phyloP scores from a whole-genome alignment of 225 moss, liverwort and hornwort genomes.

The Ulota crispa region DNA sequence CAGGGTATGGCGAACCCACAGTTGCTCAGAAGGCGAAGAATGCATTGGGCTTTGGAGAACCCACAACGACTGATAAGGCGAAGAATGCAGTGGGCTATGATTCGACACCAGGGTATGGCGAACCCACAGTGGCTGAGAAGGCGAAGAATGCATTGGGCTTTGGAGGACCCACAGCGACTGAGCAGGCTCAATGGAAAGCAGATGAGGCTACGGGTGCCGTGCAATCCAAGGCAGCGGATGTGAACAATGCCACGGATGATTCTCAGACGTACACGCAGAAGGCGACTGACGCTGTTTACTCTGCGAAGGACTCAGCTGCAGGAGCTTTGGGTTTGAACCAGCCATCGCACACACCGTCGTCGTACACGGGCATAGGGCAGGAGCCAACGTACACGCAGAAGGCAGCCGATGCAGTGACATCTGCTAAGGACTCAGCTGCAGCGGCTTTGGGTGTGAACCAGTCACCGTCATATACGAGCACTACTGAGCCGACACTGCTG shows the following conservation, averaged over 20 bases:
- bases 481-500: neutral
- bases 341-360: too few relatives aligned
- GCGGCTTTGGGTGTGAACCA: conserved; percentile 2
- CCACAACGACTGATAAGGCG: neutral
- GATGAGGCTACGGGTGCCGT: conserved; percentile 4
- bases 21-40: conserved; percentile 20
- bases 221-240: conserved; percentile 21
- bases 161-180: neutral
- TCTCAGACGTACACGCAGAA: conserved; percentile 36
- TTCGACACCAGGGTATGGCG: too few relatives aligned
- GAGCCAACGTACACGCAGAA: conserved; percentile 38
- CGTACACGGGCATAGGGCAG: too few relatives aligned
- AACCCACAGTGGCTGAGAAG: neutral
- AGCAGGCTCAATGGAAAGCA: neutral
- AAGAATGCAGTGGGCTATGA: too few relatives aligned
- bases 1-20: too few relatives aligned
- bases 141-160: neutral
- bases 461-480: neutral
- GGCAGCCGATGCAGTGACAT: neutral
- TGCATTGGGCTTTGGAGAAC: neutral
- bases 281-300: too few relatives aligned
- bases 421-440: neutral
- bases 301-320: too few relatives aligned
- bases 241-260: conserved; percentile 33
- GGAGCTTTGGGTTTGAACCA: too few relatives aligned